These are phyloP conservation scores for Cladobotryum protrusum DNA, from an alignment of 2,329 filamentous ascomycete species.

Conservation along the genomic window DNA sequence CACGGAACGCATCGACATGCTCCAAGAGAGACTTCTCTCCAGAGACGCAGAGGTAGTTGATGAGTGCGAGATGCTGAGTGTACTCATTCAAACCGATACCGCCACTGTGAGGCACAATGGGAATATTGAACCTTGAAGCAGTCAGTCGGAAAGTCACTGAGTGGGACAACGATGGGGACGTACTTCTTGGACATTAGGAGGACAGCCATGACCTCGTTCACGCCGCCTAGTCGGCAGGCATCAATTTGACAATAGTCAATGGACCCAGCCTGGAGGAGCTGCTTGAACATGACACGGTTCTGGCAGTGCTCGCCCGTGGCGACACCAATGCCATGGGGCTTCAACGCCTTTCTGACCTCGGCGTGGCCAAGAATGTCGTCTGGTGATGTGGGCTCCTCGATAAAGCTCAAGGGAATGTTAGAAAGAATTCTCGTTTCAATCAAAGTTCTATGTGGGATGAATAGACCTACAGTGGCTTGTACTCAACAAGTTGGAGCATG, in stretches of 20 bases:
- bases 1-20: slow-evolving; percentile 11
- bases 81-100: slow-evolving; percentile 15
- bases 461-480: slow-evolving; percentile 52
- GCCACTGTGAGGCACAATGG: slow-evolving; percentile 13
- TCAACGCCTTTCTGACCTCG: slow-evolving; percentile 71
- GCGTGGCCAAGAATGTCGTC: slow-evolving; percentile 86
- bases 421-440: not conserved
- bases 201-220: slow-evolving; percentile 89
- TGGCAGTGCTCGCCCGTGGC: slow-evolving; percentile 93
- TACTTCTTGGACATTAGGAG: slow-evolving; percentile 53
- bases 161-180: not conserved
- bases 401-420: slow-evolving; percentile 59
- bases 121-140: slow-evolving; percentile 10
- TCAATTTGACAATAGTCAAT: slow-evolving; percentile 87
- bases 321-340: slow-evolving; percentile 68
- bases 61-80: slow-evolving; percentile 12
- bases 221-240: slow-evolving; percentile 78
- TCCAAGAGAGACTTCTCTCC: slow-evolving; percentile 13
- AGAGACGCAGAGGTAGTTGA: slow-evolving; percentile 12
- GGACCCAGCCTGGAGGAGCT: slow-evolving; percentile 70
- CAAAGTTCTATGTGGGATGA: too few relatives aligned
- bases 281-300: slow-evolving; percentile 90
- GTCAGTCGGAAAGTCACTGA: not conserved
- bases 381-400: slow-evolving; percentile 84
- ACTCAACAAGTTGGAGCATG: slow-evolving; percentile 74